phyloP scores from a whole-genome alignment of 1,139 yeast species.

The Hyphopichia buzzinii region DNA sequence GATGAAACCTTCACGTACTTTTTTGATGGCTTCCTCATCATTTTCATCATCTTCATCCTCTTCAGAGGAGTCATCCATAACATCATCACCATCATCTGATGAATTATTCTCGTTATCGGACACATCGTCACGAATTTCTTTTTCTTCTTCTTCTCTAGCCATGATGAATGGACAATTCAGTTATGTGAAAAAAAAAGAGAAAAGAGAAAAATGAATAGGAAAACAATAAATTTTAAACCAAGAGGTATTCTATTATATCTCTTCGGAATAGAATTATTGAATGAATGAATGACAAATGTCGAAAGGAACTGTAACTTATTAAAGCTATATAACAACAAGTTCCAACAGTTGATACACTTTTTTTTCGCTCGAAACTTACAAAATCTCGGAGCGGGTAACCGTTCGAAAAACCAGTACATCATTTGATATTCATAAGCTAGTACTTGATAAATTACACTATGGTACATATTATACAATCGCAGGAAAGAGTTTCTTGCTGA shows the following conservation, averaged over 20 bases:
- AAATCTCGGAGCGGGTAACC: neutral
- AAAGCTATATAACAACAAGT: neutral
- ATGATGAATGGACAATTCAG: neutral
- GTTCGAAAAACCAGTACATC: too few species aligned
- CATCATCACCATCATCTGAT: slow-evolving; percentile 44
- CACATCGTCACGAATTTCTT: slow-evolving; percentile 34
- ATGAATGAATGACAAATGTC: neutral
- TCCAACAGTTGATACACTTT: neutral
- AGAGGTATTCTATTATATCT: neutral
- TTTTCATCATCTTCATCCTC: slow-evolving; percentile 69
- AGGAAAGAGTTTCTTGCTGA: too few species aligned
- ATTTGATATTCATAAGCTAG: too few species aligned
- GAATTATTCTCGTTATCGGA: slow-evolving; percentile 21
- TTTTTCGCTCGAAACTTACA: neutral
- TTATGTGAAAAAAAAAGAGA: neutral
- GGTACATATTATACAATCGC: too few species aligned
- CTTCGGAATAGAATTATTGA: neutral
- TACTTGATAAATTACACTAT: too few species aligned
- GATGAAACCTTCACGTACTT: slow-evolving; percentile 87
- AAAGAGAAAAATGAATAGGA: neutral
- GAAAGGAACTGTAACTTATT: neutral
- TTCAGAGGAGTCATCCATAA: slow-evolving; percentile 69
- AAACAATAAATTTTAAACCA: slow-evolving; percentile 1
- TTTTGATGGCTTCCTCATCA: slow-evolving; percentile 70
- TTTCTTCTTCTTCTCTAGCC: slow-evolving; percentile 26